phyloP scores from a whole-genome alignment of 2,329 filamentous ascomycete genomes.

The Rosellinia necatrix region DNA sequence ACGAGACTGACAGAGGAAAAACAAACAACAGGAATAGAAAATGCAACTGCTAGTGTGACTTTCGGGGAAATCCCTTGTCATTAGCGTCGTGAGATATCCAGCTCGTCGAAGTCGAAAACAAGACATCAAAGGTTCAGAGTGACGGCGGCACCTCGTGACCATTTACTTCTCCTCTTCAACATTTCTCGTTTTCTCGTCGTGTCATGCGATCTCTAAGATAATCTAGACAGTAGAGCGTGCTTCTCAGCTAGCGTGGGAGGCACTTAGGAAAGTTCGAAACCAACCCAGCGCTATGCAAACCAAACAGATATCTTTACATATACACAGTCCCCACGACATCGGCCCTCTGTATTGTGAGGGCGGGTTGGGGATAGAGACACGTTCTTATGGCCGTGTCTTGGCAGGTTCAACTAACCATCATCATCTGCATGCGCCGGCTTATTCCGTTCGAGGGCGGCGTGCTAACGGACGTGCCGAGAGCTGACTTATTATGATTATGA shows the following conservation, averaged over 20 bases:
- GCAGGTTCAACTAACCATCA: slow-evolving; percentile 60
- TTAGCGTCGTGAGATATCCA: slow-evolving; percentile 34
- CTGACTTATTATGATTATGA: slow-evolving; percentile 58
- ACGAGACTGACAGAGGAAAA: slow-evolving; percentile 14
- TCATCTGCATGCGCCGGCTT: slow-evolving; percentile 63
- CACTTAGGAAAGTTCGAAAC: slow-evolving; percentile 30
- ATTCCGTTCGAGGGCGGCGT: slow-evolving; percentile 57
- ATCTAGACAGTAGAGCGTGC: slow-evolving; percentile 32
- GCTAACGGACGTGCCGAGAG: slow-evolving; percentile 56
- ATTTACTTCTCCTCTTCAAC: slow-evolving; percentile 15
- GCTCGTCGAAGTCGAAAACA: slow-evolving; percentile 18
- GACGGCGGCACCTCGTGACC: slow-evolving; percentile 16
- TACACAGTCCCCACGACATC: slow-evolving; percentile 36
- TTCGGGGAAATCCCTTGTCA: slow-evolving; percentile 14
- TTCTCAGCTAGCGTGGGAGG: slow-evolving; percentile 22
- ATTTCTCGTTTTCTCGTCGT: slow-evolving; percentile 27
- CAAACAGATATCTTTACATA: slow-evolving; percentile 42
- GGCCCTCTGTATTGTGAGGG: slow-evolving; percentile 4
- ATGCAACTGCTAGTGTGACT: slow-evolving; percentile 14
- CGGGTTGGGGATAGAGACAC: background rate
- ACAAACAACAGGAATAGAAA: slow-evolving; percentile 8
- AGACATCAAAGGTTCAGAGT: slow-evolving; percentile 6
- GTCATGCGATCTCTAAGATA: slow-evolving; percentile 24
- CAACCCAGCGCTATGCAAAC: slow-evolving; percentile 48
- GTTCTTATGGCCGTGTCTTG: background rate